phyloP scores from a whole-genome alignment of 2,329 filamentous ascomycete species.

The Penicillium sp. region DNA sequence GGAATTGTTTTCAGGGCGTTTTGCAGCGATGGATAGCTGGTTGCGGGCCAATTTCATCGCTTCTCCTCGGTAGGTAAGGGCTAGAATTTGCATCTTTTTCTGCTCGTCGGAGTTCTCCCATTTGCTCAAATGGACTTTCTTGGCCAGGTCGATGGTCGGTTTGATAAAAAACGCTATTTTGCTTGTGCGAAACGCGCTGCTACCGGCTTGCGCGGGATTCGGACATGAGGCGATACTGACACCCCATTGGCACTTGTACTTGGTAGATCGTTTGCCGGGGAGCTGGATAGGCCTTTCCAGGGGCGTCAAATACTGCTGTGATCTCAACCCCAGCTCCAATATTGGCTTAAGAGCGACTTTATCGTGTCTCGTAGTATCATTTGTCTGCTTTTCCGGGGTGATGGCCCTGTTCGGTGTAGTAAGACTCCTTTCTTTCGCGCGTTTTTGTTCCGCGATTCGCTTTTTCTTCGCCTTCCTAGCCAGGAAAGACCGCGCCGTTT shows the following conservation, averaged over 20 bases:
- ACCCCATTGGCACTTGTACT: neutral
- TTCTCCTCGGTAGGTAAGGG: conserved; percentile 9
- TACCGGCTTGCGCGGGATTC: conserved; percentile 4
- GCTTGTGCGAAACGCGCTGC: conserved; percentile 5
- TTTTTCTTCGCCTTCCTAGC: conserved; percentile 7
- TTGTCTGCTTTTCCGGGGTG: neutral
- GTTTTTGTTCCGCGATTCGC: conserved; percentile 6
- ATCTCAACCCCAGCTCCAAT: neutral
- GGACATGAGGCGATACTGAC: conserved; percentile 7
- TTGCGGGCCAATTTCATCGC: conserved; percentile 9
- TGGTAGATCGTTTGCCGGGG: neutral
- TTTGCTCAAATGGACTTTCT: conserved; percentile 1
- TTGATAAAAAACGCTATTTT: neutral
- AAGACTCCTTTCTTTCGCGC: neutral
- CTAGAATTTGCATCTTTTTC: conserved; percentile 4
- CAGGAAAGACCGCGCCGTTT: conserved; percentile 7
- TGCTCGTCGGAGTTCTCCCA: conserved; percentile 4
- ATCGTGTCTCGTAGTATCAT: neutral
- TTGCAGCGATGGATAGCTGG: neutral
- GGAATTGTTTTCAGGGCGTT: neutral
- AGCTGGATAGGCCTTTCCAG: neutral
- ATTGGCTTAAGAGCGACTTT: neutral
- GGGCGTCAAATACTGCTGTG: neutral
- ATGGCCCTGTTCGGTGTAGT: neutral
- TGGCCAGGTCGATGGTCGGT: neutral